Percentiles rank a stretch among this genome's conserved stretches.
Evolutionary conservation across 352 stramenopile species (phyloP).

Genomic region (Globisporangium barbulae): DNA sequence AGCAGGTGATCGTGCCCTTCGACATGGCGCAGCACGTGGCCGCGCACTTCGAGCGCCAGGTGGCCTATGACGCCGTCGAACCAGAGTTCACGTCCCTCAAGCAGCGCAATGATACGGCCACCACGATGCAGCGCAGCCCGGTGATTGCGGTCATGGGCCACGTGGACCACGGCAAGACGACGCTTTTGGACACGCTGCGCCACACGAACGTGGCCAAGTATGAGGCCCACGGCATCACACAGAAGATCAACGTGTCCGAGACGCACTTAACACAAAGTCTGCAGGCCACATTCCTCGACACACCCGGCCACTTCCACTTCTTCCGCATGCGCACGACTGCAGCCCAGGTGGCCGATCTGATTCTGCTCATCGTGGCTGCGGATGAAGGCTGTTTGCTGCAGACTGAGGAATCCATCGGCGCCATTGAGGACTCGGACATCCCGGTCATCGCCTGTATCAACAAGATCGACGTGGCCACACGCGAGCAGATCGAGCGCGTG

Average conservation of each 20-base stretch:
- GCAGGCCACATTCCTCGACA: slow-evolving; percentile 97
- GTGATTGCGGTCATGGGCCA: slow-evolving; percentile 99
- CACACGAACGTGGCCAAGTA: slow-evolving; percentile 83
- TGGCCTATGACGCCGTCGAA: slow-evolving; percentile 66
- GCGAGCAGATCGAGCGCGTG: slow-evolving; percentile 40
- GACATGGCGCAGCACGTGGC: slow-evolving; percentile 56
- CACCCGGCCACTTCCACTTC: slow-evolving; percentile 99
- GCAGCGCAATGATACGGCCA: slow-evolving; percentile 5
- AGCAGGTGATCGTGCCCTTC: slow-evolving; percentile 73
- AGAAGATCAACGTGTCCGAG: slow-evolving; percentile 97
- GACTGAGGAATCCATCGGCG: slow-evolving; percentile 96
- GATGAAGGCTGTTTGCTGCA: slow-evolving; percentile 99
- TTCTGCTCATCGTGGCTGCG: slow-evolving; percentile 96
- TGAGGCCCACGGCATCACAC: slow-evolving; percentile 98
- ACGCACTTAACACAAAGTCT: slow-evolving; percentile 79
- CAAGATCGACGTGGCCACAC: slow-evolving; percentile 74
- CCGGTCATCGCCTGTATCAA: slow-evolving; percentile 83
- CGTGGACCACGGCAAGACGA: slow-evolving; percentile 99
- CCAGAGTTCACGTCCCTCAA: slow-evolving; percentile 32
- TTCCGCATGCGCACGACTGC: slow-evolving; percentile 97
- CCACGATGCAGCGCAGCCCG: slow-evolving; percentile 77
- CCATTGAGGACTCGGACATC: slow-evolving; percentile 73
- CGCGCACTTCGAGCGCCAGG: slow-evolving; percentile 29
- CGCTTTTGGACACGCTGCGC: slow-evolving; percentile 97
- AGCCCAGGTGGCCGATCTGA: slow-evolving; percentile 97